Evolutionary conservation across 495 filamentous ascomycete species (phyloP).

Genomic region (Penicillium ucsense): DNA sequence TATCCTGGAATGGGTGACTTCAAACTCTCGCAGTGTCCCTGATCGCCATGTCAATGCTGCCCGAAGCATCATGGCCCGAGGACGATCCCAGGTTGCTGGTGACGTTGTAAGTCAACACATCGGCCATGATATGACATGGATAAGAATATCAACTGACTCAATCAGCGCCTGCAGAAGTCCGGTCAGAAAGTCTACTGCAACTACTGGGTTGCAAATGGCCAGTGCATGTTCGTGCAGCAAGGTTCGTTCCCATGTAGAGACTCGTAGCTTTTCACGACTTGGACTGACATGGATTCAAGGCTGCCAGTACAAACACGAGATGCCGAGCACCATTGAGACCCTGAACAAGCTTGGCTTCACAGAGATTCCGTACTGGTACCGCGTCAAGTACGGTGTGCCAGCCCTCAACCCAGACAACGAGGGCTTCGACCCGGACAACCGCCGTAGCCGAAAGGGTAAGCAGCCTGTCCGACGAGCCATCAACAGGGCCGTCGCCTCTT

Average conservation of each 20-base stretch:
- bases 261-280: background rate
- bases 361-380: conserved; percentile 47
- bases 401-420: conserved; percentile 16
- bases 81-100: too few relatives aligned
- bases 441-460: conserved; percentile 5
- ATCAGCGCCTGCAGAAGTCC: background rate
- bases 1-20: background rate
- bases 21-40: too few relatives aligned
- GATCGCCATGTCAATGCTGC: too few relatives aligned
- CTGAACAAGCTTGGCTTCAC: conserved; percentile 54
- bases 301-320: conserved; percentile 80
- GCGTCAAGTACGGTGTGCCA: conserved; percentile 31
- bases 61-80: too few relatives aligned
- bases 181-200: conserved; percentile 66
- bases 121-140: too few relatives aligned
- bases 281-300: conserved; percentile 26
- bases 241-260: conserved; percentile 23
- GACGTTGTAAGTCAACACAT: too few relatives aligned
- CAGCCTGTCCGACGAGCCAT: conserved; percentile 6
- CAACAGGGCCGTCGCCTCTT: too few relatives aligned
- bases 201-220: conserved; percentile 75
- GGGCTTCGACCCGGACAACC: background rate
- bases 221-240: conserved; percentile 75
- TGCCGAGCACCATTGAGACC: conserved; percentile 54
- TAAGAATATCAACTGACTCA: background rate